Percentiles rank a stretch among this genome's conserved stretches.
Evolutionary conservation across 2,329 filamentous ascomycete genomes (phyloP).

Genomic region (Phaeosphaeria sp.): DNA sequence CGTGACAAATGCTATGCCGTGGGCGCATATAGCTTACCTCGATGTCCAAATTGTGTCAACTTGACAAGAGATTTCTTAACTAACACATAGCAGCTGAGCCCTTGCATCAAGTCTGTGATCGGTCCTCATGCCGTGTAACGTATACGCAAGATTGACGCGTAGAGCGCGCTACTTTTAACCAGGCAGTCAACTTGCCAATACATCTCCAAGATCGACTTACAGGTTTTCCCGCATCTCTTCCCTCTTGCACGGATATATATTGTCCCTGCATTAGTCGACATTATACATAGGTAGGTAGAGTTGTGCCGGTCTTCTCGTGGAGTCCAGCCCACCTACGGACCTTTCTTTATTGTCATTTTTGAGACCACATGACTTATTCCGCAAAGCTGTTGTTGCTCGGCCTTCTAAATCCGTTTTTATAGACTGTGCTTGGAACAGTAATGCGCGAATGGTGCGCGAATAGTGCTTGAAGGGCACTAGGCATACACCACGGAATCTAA

Average conservation of each 20-base stretch:
- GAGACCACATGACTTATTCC: background rate
- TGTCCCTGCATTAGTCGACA: background rate
- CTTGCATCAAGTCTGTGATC: background rate
- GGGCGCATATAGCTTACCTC: no score
- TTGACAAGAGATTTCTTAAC: no score
- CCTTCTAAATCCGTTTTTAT: background rate
- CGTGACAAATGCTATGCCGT: no score
- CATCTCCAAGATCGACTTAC: background rate
- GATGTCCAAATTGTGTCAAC: no score
- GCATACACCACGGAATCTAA: background rate
- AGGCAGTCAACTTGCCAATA: no score
- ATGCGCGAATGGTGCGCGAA: background rate
- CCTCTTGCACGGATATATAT: background rate
- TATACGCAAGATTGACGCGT: background rate
- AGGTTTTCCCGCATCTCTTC: background rate
- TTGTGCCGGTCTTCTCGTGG: no score
- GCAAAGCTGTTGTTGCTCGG: background rate
- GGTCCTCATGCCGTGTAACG: background rate
- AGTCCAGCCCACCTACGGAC: no score
- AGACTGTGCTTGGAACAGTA: background rate
- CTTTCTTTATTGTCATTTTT: no score
- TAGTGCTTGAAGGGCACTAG: background rate
- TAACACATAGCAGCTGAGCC: no score
- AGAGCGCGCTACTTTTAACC: background rate
- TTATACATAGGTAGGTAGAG: no score